These are phyloP conservation scores for Trichoderma orchidacearum DNA, from an alignment of 495 filamentous ascomycete species.

Conservation along the genomic window DNA sequence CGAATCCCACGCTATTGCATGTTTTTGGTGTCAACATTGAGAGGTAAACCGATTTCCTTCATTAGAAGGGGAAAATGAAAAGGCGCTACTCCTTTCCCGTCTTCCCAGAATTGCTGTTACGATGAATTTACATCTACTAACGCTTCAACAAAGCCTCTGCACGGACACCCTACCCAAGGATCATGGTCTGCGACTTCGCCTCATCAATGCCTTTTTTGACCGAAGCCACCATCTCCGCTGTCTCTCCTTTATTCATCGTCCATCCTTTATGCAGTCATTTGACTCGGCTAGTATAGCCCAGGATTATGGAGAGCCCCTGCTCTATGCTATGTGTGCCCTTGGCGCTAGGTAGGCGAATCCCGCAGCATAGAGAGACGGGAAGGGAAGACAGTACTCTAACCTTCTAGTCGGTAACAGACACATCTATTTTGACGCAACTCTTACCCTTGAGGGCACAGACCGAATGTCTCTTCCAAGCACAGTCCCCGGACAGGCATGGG, in stretches of 20 bases:
- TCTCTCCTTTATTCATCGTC: not conserved
- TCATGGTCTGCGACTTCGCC: not conserved
- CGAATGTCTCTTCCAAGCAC: not conserved
- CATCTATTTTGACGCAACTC: not conserved
- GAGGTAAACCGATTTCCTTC: not conserved
- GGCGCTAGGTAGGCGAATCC: not conserved
- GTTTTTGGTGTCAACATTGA: not conserved
- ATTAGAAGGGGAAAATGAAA: no score
- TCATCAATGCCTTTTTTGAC: not conserved
- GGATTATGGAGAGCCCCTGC: not conserved
- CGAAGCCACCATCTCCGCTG: not conserved
- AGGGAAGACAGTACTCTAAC: not conserved
- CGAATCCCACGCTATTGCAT: not conserved
- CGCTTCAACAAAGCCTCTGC: not conserved
- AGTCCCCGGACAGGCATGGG: not conserved
- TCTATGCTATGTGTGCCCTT: not conserved
- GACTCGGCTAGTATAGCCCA: not conserved
- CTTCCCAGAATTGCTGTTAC: not conserved
- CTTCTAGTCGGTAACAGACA: not conserved
- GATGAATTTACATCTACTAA: not conserved
- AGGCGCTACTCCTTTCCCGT: no score
- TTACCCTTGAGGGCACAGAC: not conserved
- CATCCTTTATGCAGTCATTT: not conserved
- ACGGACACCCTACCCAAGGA: not conserved
- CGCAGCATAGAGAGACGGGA: not conserved